Percentiles rank a stretch among this genome's conserved stretches.
Conservation (phyloP, 257 asterid genomes). For the Rhazya stricta region DNA sequence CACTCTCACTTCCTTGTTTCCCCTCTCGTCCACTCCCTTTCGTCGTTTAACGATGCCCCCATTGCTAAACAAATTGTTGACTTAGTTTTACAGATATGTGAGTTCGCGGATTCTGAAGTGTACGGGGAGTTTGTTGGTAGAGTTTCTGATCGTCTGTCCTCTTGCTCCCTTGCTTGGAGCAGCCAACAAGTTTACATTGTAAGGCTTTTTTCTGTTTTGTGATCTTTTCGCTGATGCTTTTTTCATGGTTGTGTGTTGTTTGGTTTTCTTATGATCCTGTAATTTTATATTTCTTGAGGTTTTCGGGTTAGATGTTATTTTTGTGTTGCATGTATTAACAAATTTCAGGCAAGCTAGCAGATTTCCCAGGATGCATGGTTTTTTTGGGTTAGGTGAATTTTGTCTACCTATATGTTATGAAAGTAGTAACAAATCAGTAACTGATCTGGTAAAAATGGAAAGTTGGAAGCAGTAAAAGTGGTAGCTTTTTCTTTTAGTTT, state of each 20-base stretch:
- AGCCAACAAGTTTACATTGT: slow-evolving; percentile 73
- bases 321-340: not conserved
- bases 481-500: no score
- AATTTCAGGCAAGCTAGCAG: no score
- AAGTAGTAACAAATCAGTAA: no score
- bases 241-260: not conserved
- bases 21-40: slow-evolving; percentile 57
- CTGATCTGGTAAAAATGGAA: no score
- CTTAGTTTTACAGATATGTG: slow-evolving; percentile 55
- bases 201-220: slow-evolving; percentile 9
- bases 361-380: no score
- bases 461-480: no score
- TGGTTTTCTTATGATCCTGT: no score
- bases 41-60: slow-evolving; percentile 63
- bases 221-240: not conserved
- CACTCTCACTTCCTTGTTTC: slow-evolving; percentile 87
- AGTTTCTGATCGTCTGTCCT: slow-evolving; percentile 57
- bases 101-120: slow-evolving; percentile 32
- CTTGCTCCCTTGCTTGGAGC: slow-evolving; percentile 68
- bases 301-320: not conserved
- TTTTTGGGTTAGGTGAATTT: no score
- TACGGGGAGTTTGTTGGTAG: slow-evolving; percentile 61
- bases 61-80: slow-evolving; percentile 64
- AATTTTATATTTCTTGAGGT: no score
- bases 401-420: no score